Evolutionary conservation across 2,329 filamentous ascomycete genomes (phyloP), one percentile per base, ranked within the genome.

Genomic region (Xylaria sp.): DNA sequence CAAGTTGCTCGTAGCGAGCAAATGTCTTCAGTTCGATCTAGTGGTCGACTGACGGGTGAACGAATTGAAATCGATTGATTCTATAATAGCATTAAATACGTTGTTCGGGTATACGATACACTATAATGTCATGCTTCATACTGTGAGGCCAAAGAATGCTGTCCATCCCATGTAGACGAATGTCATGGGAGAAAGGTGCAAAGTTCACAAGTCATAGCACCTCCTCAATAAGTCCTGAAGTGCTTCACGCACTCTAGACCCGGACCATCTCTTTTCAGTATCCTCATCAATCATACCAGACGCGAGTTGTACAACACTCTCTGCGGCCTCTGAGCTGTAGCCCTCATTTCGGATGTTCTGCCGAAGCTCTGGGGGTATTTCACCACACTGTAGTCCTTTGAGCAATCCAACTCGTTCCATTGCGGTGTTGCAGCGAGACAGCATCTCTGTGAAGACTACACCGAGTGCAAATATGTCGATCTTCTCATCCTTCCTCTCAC

Each of bases 401-500:
- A 78, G 73, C 66, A 77, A 75, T 20, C 75, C 71, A 10, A 72
- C 76, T 20, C 85, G 82, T 71, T 86, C 84, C 82, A 86, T 86
- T 39, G 81, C 83, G 0, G 85, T 87, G 59, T 79, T 78, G 62
- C 90, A 86, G 8, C 79, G 81, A 70, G 85, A 88, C 6, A 91
- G 72, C 71, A 91, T 82, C 77, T 91, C 89, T 51, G 90, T 86
- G 0, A 88, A 79, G 8, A 90, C 86, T 10, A 91, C 85, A 0
- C 88, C 89, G 1, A 90, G 81, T 0, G 89, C 86, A 72, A 86
- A 90, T 0, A 90, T 83, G 68, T 91, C 89, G 0, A 90, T 79
- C 62, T 87, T 88, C 71, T 87, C 87, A 72, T 84, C 84, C 55
- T 82, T 73, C 28, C 60, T 63, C 39, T 70, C 69, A n/a, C 68